Evolutionary conservation across 495 filamentous ascomycete genomes (phyloP).

Genomic region (Penicillium manginii): DNA sequence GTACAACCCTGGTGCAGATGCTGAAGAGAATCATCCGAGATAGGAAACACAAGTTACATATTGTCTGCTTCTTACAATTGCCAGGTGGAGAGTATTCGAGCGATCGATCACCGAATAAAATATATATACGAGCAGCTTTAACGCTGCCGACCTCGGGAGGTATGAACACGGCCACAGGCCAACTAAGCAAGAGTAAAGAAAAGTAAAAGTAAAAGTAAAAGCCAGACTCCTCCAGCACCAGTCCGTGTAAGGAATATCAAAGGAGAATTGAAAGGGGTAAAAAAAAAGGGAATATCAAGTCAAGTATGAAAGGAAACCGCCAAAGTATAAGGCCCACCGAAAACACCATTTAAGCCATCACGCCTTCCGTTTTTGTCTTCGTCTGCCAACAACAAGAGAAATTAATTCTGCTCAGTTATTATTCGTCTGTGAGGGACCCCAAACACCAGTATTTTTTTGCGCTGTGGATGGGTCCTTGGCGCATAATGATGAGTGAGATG

Average conservation of each 20-base stretch:
- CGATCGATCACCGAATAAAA: constrained; percentile 14
- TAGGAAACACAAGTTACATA: too few species aligned
- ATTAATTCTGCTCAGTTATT: constrained; percentile 15
- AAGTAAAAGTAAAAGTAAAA: constrained; percentile 8
- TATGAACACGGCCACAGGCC: constrained; percentile 28
- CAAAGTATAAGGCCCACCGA: constrained; percentile 15
- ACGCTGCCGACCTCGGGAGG: constrained; percentile 22
- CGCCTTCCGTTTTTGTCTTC: constrained; percentile 28
- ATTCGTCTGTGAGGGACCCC: constrained; percentile 6
- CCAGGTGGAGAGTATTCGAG: neutral
- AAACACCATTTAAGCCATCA: constrained; percentile 42
- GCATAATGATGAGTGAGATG: neutral
- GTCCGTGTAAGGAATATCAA: constrained; percentile 38
- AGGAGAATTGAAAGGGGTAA: constrained; percentile 15
- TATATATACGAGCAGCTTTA: constrained; percentile 30
- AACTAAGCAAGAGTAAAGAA: constrained; percentile 9
- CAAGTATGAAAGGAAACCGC: neutral
- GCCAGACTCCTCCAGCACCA: constrained; percentile 30
- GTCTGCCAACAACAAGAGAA: constrained; percentile 21
- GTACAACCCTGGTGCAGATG: neutral
- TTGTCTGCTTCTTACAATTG: too few species aligned
- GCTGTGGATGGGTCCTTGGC: constrained; percentile 13
- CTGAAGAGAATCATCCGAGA: too few species aligned
- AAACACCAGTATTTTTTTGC: constrained; percentile 19
- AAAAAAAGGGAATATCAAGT: constrained; percentile 17